Conservation (phyloP, 495 filamentous ascomycete species). For the Cercophora sp. region DNA sequence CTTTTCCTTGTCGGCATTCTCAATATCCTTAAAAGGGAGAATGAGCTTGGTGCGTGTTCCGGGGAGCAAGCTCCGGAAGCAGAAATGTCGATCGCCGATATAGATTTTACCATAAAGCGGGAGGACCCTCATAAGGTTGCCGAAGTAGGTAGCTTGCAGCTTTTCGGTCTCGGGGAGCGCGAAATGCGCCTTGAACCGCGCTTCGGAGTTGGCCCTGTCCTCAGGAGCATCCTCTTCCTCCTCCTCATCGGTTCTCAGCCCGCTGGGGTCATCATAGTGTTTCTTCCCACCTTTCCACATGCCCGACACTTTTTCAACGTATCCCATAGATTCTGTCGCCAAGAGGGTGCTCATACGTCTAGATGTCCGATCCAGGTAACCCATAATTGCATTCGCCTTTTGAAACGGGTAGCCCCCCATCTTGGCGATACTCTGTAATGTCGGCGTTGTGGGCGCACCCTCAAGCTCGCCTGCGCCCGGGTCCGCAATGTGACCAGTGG, state of each 20-base stretch:
- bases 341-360: constrained; percentile 81
- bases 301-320: constrained; percentile 93
- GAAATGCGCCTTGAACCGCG: constrained; percentile 86
- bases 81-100: constrained; percentile 83
- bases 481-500: constrained; percentile 36
- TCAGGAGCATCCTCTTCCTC: constrained; percentile 57
- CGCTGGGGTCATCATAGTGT: constrained; percentile 78
- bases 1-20: constrained; percentile 92
- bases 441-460: constrained; percentile 44
- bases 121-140: constrained; percentile 78
- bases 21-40: constrained; percentile 84
- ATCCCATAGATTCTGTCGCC: constrained; percentile 93
- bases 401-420: constrained; percentile 79
- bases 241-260: constrained; percentile 59
- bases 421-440: constrained; percentile 67
- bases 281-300: constrained; percentile 93
- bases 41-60: constrained; percentile 93
- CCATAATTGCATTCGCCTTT: constrained; percentile 78
- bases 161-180: constrained; percentile 77
- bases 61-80: constrained; percentile 86
- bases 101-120: constrained; percentile 98
- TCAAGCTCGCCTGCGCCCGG: constrained; percentile 26
- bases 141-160: constrained; percentile 88
- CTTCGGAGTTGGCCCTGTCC: constrained; percentile 56
- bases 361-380: constrained; percentile 68